Evolutionary conservation across 345 rosid species (phyloP).

Genomic region (Stellera chamaejasme): DNA sequence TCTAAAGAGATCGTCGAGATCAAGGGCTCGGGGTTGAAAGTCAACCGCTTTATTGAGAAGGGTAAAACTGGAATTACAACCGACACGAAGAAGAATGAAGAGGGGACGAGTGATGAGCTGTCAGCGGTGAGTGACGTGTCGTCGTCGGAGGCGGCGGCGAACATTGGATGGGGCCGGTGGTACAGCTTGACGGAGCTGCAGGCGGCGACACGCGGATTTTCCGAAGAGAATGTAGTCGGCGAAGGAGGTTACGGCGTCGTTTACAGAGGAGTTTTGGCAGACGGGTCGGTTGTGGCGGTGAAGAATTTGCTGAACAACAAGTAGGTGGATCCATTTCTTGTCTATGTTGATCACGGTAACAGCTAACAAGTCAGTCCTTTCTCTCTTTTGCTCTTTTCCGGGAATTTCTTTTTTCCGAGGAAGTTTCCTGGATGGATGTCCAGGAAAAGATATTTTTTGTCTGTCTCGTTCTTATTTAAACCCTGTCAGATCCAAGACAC

Average conservation of each 20-base stretch:
- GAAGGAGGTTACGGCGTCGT: conserved; percentile 98
- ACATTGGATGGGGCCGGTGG: conserved; percentile 95
- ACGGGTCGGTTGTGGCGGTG: conserved; percentile 81
- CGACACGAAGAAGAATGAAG: conserved; percentile 17
- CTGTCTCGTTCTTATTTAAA: conserved; percentile 2
- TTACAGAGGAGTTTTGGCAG: conserved; percentile 59
- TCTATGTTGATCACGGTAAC: not conserved
- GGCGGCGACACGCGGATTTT: conserved; percentile 70
- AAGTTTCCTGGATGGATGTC: not conserved
- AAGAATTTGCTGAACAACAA: conserved; percentile 86
- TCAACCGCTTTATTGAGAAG: conserved; percentile 14
- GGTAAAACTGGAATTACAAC: conserved; percentile 20
- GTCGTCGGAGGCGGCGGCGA: conserved; percentile 30
- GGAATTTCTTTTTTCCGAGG: conserved; percentile 18
- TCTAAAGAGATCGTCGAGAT: conserved; percentile 72
- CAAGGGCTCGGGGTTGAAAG: conserved; percentile 32
- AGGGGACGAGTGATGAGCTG: conserved; percentile 20
- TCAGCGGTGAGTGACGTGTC: conserved; percentile 37
- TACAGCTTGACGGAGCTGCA: conserved; percentile 78
- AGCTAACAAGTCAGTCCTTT: not conserved
- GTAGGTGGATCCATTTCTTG: conserved; percentile 29
- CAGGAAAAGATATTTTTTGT: not conserved
- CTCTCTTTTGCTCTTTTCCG: conserved; percentile 14
- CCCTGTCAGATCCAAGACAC: conserved; percentile 17
- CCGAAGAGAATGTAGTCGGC: conserved; percentile 76